phyloP scores from a whole-genome alignment of 1,139 yeast species.

The Kluyveromyces marxianus region DNA sequence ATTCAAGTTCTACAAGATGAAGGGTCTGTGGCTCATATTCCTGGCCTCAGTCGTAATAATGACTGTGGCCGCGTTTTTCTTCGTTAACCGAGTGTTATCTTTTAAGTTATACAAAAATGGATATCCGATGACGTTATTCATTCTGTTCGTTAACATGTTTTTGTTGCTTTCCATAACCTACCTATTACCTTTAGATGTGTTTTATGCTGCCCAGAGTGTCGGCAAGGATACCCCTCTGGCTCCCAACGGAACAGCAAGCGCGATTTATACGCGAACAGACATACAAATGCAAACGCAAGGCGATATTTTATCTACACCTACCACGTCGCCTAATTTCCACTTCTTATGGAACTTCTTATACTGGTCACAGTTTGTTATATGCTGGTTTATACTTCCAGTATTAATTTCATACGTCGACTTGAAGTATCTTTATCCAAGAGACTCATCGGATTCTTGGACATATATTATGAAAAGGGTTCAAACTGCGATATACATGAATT shows the following conservation, averaged over 20 bases:
- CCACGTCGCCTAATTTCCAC: conserved; percentile 9
- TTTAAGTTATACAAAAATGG: conserved; percentile 24
- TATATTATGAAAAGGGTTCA: conserved; percentile 13
- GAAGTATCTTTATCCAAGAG: conserved; percentile 18
- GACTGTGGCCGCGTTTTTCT: conserved; percentile 14
- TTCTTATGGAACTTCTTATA: conserved; percentile 23
- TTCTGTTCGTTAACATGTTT: conserved; percentile 21
- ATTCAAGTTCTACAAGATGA: neutral
- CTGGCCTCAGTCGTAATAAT: conserved; percentile 5
- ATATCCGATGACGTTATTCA: conserved; percentile 17
- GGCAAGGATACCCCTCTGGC: neutral
- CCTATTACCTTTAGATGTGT: conserved; percentile 26
- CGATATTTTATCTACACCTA: neutral
- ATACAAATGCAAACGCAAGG: no score
- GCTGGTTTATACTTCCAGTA: conserved; percentile 29
- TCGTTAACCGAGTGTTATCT: conserved; percentile 24
- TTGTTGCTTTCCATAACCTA: conserved; percentile 23
- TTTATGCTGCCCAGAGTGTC: conserved; percentile 13
- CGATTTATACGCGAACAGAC: no score
- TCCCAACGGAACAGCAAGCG: no score
- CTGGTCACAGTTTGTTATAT: conserved; percentile 26
- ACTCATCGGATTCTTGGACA: conserved; percentile 5
- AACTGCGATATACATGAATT: conserved; percentile 20
- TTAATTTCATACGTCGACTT: conserved; percentile 26
- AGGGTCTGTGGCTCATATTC: conserved; percentile 9